Conservation (phyloP, 2,329 filamentous ascomycete species). For the Cordyceps farinosa region DNA sequence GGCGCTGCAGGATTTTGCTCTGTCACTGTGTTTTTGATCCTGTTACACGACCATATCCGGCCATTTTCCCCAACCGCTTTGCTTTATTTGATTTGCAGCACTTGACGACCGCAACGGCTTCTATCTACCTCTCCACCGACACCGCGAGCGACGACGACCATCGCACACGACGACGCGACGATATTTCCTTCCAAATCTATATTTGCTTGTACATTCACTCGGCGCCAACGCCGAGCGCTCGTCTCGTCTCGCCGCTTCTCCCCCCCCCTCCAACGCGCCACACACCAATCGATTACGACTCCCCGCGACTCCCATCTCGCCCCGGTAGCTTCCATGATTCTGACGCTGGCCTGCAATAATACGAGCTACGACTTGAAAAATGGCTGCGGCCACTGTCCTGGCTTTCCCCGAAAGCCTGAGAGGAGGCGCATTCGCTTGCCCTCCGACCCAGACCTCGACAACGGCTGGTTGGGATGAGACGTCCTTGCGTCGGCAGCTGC, state of each 20-base stretch:
- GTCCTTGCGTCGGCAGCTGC: slow-evolving; percentile 33
- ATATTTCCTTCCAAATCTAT: not conserved
- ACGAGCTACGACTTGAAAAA: slow-evolving; percentile 48
- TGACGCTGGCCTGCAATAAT: slow-evolving; percentile 38
- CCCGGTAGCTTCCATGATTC: slow-evolving; percentile 50
- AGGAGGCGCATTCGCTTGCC: slow-evolving; percentile 39
- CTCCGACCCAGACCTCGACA: slow-evolving; percentile 33
- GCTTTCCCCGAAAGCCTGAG: slow-evolving; percentile 40
- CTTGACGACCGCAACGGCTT: slow-evolving; percentile 14
- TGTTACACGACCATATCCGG: slow-evolving; percentile 1
- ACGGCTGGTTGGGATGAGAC: slow-evolving; percentile 37
- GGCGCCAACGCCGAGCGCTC: not conserved
- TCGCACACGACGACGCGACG: not conserved
- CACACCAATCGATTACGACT: not conserved
- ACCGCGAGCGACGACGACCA: not conserved
- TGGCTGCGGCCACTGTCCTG: slow-evolving; percentile 52
- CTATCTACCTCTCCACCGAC: not conserved
- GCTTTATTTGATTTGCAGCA: slow-evolving; percentile 11
- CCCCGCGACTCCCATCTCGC: slow-evolving; percentile 15
- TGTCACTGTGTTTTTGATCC: not conserved
- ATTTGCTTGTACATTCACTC: not conserved
- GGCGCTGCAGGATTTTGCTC: not conserved
- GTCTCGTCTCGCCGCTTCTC: not conserved
- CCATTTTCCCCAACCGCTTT: slow-evolving; percentile 1
- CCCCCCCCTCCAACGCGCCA: not conserved